A percentile compares a stretch with the other conserved stretches of the same genome.
Evolutionary conservation across 75 land plant genomes (phyloP).

Genomic region (Picea glauca): DNA sequence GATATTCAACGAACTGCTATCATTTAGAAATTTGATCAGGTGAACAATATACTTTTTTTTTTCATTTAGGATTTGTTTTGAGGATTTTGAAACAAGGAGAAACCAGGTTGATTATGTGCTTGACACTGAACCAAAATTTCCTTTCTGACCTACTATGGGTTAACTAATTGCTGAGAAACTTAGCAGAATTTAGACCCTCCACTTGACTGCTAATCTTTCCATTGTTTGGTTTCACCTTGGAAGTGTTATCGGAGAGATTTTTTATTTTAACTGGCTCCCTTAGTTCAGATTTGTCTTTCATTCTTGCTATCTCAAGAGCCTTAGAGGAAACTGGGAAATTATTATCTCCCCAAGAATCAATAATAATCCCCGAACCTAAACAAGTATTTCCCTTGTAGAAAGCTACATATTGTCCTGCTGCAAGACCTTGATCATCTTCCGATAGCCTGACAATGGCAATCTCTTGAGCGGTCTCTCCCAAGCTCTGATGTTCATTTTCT

Average conservation of each 20-base stretch:
- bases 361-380: conserved; percentile 89
- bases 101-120: no score
- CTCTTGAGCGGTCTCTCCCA: conserved; percentile 21
- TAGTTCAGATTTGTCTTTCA: conserved; percentile 69
- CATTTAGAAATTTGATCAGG: no score
- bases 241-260: conserved; percentile 12
- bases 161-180: no score
- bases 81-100: no score
- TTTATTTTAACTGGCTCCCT: conserved; percentile 63
- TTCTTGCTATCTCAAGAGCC: conserved; percentile 72
- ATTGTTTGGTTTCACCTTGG: not conserved
- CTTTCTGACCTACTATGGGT: no score
- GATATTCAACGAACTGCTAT: no score
- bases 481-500: not conserved
- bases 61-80: no score
- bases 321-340: conserved; percentile 53
- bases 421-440: conserved; percentile 98
- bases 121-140: no score
- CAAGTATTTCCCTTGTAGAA: conserved; percentile 68
- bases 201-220: no score
- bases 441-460: conserved; percentile 54
- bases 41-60: no score
- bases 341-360: conserved; percentile 65
- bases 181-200: no score
- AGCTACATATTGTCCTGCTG: conserved; percentile 94